These are phyloP conservation scores for Tulasnella sp. DNA, from an alignment of 768 basidiomycete species.

Conservation along the genomic window DNA sequence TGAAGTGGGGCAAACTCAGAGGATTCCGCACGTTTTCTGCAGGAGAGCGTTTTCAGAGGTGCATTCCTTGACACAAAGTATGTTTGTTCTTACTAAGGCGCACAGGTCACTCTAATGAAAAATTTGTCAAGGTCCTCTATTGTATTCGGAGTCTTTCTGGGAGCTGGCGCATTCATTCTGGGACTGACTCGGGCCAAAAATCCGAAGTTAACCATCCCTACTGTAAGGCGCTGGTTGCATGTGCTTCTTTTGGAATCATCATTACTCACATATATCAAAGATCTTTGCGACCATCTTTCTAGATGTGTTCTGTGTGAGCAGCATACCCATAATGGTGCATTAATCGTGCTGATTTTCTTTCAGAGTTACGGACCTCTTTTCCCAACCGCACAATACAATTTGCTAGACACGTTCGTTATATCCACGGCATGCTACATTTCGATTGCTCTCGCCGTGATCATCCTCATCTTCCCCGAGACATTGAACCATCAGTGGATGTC, in stretches of 20 bases:
- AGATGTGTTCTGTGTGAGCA: slow-evolving; percentile 9
- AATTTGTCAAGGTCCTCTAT: neutral
- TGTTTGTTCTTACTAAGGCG: neutral
- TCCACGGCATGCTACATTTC: slow-evolving; percentile 8
- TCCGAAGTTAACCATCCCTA: slow-evolving; percentile 1
- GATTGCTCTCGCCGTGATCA: neutral
- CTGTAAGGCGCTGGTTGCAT: neutral
- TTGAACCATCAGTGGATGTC: slow-evolving; percentile 9
- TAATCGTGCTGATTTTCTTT: neutral
- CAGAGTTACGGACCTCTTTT: slow-evolving; percentile 9
- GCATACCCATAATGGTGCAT: neutral
- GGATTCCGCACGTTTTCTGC: no score
- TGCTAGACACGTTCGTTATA: slow-evolving; percentile 12
- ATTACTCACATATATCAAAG: neutral
- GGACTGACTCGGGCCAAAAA: neutral
- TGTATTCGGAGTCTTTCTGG: slow-evolving; percentile 7
- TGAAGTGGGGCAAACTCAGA: no score
- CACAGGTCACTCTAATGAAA: neutral
- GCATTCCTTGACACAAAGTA: slow-evolving; percentile 5
- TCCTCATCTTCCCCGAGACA: slow-evolving; percentile 7
- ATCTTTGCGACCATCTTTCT: slow-evolving; percentile 11
- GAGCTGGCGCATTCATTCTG: neutral
- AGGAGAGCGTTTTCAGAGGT: neutral
- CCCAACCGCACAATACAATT: slow-evolving; percentile 8
- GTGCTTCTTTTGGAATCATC: neutral